Evolutionary conservation across 805 yeast species (phyloP).

Genomic region (Saccharomycopsis vini): DNA sequence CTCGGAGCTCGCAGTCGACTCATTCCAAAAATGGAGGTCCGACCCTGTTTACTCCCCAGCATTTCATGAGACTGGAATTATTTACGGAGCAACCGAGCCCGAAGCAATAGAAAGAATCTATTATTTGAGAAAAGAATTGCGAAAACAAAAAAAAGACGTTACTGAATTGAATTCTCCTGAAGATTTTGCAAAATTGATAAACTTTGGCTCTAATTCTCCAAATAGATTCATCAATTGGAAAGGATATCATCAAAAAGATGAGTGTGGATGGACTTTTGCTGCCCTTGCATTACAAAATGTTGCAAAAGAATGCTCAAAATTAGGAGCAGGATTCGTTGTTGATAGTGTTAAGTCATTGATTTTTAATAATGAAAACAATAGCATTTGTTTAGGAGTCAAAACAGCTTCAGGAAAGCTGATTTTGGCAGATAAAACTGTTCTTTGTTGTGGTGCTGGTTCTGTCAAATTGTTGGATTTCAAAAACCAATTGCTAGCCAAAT

Average conservation of each 20-base stretch:
- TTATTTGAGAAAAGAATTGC: constrained; percentile 10
- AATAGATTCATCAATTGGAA: constrained; percentile 24
- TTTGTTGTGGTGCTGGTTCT: constrained; percentile 34
- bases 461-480: constrained; percentile 28
- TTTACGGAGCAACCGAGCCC: constrained; percentile 22
- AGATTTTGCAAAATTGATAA: not conserved
- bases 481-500: constrained; percentile 31
- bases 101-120: constrained; percentile 19
- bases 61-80: constrained; percentile 30
- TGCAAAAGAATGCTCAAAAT: constrained; percentile 24
- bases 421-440: constrained; percentile 25
- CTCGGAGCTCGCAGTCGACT: constrained; percentile 27
- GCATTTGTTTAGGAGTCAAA: constrained; percentile 24
- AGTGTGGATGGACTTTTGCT: constrained; percentile 33
- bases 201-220: not conserved
- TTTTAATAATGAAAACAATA: constrained; percentile 11
- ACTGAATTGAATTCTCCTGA: not conserved
- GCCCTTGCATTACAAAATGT: constrained; percentile 25
- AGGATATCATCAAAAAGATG: constrained; percentile 26
- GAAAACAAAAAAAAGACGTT: not conserved
- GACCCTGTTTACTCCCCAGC: constrained; percentile 27
- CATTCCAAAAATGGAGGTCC: constrained; percentile 27
- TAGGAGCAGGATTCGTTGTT: constrained; percentile 29
- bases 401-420: constrained; percentile 24
- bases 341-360: constrained; percentile 23